A percentile compares a stretch with the other conserved stretches of the same genome.
These are phyloP conservation scores for Castanea sativa DNA, from an alignment of 306 rosid genomes.

Conservation along the genomic window DNA sequence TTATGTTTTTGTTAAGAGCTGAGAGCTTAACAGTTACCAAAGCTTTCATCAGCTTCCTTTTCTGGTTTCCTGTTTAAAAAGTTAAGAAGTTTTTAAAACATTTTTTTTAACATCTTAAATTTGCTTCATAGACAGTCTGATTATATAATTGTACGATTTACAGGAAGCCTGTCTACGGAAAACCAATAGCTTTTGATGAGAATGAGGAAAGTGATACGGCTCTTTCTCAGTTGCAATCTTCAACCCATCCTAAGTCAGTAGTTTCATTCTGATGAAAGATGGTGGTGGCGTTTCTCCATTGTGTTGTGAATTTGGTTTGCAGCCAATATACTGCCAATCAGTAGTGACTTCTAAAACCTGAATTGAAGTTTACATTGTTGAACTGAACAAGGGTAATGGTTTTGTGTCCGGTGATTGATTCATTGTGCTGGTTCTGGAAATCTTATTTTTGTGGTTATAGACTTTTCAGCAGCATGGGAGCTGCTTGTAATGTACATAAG, in stretches of 20 bases:
- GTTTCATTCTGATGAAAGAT: slow-evolving; percentile 47
- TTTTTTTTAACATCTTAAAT: neutral
- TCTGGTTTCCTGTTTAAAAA: neutral
- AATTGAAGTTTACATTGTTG: slow-evolving; percentile 17
- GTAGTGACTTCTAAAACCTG: slow-evolving; percentile 3
- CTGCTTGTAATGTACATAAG: slow-evolving; percentile 33
- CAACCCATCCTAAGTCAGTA: slow-evolving; percentile 50
- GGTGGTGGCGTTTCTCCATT: slow-evolving; percentile 7
- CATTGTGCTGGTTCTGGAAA: slow-evolving; percentile 14
- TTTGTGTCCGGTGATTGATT: slow-evolving; percentile 26
- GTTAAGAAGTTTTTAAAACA: neutral
- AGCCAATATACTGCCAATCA: slow-evolving; percentile 9
- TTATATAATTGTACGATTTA: neutral
- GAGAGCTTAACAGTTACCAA: neutral
- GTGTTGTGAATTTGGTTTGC: slow-evolving; percentile 11
- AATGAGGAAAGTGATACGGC: slow-evolving; percentile 69
- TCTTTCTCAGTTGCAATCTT: slow-evolving; percentile 49
- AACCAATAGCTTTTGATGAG: slow-evolving; percentile 58
- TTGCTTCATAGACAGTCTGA: neutral
- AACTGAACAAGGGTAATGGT: slow-evolving; percentile 20
- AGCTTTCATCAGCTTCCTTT: neutral
- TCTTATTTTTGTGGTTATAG: slow-evolving; percentile 5
- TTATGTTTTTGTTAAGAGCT: neutral
- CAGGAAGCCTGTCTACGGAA: slow-evolving; percentile 70
- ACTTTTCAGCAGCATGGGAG: slow-evolving; percentile 5